Base-by-base conservation (phyloP, 345 rosid genomes). In the Arabis alpina region DNA sequence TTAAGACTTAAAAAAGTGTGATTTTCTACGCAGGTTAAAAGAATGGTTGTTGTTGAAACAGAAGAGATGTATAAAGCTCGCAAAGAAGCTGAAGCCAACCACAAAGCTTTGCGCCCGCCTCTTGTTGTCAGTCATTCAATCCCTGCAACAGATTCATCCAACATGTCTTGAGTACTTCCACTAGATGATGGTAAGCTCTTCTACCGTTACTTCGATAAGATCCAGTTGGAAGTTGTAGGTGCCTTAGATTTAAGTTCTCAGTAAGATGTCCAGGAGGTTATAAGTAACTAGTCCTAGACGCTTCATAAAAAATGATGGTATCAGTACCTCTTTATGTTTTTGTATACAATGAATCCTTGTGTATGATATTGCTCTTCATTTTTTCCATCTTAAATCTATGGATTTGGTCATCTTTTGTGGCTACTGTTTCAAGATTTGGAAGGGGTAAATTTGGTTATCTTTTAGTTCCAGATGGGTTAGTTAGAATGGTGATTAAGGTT, bases 11-110 rank as follows among this genome's bases (percentile, higher is more conserved):
- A 0, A 34, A 8, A 14, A 1, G 8, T 41, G 37, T 13, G 16
- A 43, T 23, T 10, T 54, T 54, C 42, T 42, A 34, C 12, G 8
- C 70, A 90, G 91, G 96, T 90, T 7, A 90, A 90, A 65, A 84
- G 93, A 69, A 77, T 90, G 83, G 80, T 88, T 60, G 91, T 79
- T 36, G 76, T 87, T 61, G 96, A 90, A 73, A 90, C 96, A 1
- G 91, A 86, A 77, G 93, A 90, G 75, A 88, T 88, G 93, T 81
- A 77, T 58, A 83, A 82, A 60, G 93, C 90, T 50, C 96, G 96
- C 14, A 88, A 86, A 71, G 77, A 86, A 39, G 85, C 84, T 14
- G 70, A 68, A 45, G 87, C 82, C 39, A 80, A 77, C 13, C 91
- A 86, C 73, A 77, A 53, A 63, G 85, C 93, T 69, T 5, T 86